phyloP scores from a whole-genome alignment of 73 alveolate species.

The Paramecium tetraurelia region DNA sequence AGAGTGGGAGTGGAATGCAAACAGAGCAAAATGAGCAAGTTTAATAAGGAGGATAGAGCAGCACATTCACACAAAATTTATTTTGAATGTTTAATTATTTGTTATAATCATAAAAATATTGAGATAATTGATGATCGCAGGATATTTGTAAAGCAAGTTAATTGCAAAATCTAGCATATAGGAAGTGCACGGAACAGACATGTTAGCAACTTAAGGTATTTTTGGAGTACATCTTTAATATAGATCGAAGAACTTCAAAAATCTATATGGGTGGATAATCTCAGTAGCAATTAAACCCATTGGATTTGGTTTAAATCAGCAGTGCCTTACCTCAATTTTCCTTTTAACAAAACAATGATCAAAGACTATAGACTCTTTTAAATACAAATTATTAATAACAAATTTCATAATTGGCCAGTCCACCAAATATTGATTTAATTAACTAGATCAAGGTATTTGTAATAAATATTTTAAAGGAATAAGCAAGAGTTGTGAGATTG shows the following conservation, averaged over 20 bases:
- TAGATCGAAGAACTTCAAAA: constrained; percentile 31
- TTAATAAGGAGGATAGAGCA: neutral
- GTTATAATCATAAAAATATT: neutral
- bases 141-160: neutral
- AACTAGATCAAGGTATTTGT: neutral
- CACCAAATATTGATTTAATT: neutral
- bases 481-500: neutral
- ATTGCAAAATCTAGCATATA: neutral
- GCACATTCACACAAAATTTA: neutral
- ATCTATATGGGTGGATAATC: neutral
- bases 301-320: neutral
- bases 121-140: neutral
- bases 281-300: neutral
- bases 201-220: neutral
- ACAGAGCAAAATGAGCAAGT: neutral
- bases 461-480: neutral
- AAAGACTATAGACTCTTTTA: neutral
- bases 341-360: neutral
- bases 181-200: neutral
- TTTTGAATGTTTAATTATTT: neutral
- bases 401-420: neutral
- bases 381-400: neutral
- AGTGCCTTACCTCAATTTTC: neutral
- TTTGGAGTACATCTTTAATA: neutral
- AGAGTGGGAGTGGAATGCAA: neutral